Evolutionary conservation across 2,329 filamentous ascomycete genomes (phyloP), one percentile per base, ranked within the genome.

Genomic region (Lomentospora prolificans): DNA sequence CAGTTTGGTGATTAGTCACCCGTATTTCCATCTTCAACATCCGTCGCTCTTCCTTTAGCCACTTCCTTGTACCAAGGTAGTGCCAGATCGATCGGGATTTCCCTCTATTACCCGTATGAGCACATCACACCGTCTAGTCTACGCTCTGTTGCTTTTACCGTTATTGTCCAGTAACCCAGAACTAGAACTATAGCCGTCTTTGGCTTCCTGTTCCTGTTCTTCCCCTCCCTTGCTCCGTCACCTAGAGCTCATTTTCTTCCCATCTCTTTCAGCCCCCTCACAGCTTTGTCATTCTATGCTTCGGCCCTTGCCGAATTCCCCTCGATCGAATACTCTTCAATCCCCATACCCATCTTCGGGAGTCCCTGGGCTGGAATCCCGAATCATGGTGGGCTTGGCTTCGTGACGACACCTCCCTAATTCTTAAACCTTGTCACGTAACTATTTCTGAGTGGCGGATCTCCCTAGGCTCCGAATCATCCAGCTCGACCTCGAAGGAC

Each of bases 151-250:
- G n/a, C n/a, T 12, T 12, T 12, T 33, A 33, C 30, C 30, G 30
- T 33, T 33, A 6, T 33, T 6, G 12, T 12, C 30, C 30, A 33
- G 30, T 33, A 33, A 33, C 12, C 30, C 10, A 48, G 44, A n/a
- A 17, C 17, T 5, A 12, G 10, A 25, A 10, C 44, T 14, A 8
- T 10, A 25, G n/a, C 17, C 44, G 17, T 12, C 19, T 41, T 22
- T 48, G 44, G 44, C 44, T 48, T 48, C 22, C 7, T 48, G 44
- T 48, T 48, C 44, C 44, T 48, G 44, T 48, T 48, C 44, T 48
- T 48, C 22, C 44, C 17, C 44, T 25, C 44, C 44, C 44, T 22
- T 22, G 17, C 22, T 25, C 44, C 44, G 24, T 48, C 44, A 48
- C 44, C 44, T 48, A 9, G 22, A 48, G 44, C 44, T 48, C 44